These are phyloP conservation scores for Epicoccum nigrum DNA, from an alignment of 2,329 filamentous ascomycete genomes.

Conservation along the genomic window DNA sequence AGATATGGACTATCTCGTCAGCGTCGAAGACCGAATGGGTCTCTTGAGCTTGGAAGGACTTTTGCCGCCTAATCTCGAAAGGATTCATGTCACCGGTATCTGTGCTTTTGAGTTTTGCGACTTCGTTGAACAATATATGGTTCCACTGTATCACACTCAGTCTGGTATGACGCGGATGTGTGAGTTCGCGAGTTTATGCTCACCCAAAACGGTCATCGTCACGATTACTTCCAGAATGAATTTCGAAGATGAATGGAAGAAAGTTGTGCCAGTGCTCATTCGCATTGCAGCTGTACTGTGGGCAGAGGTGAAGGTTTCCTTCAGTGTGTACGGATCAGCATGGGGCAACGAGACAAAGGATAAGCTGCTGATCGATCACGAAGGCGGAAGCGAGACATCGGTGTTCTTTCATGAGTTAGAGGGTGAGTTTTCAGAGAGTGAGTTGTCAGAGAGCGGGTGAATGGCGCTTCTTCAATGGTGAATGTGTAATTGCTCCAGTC, in stretches of 20 bases:
- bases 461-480: no score
- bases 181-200: not conserved
- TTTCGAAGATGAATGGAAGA: not conserved
- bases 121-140: not conserved
- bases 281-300: not conserved
- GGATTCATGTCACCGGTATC: not conserved
- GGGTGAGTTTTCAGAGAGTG: no score
- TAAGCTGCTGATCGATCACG: not conserved
- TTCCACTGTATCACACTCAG: not conserved
- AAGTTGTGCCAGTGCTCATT: not conserved
- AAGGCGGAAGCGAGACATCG: not conserved
- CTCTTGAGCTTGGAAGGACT: not conserved
- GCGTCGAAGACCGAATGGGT: no score
- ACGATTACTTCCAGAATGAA: not conserved
- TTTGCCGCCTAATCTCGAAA: not conserved
- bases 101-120: not conserved
- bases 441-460: no score
- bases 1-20: not conserved
- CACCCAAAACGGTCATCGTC: not conserved
- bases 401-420: not conserved
- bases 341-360: not conserved
- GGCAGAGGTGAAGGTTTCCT: not conserved
- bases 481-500: no score
- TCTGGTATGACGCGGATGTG: not conserved
- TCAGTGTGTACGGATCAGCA: not conserved